Percentiles rank a stretch among this genome's conserved stretches.
Evolutionary conservation across 1,139 yeast species (phyloP).

Genomic region (Nadsonia starkeyi-henricii): DNA sequence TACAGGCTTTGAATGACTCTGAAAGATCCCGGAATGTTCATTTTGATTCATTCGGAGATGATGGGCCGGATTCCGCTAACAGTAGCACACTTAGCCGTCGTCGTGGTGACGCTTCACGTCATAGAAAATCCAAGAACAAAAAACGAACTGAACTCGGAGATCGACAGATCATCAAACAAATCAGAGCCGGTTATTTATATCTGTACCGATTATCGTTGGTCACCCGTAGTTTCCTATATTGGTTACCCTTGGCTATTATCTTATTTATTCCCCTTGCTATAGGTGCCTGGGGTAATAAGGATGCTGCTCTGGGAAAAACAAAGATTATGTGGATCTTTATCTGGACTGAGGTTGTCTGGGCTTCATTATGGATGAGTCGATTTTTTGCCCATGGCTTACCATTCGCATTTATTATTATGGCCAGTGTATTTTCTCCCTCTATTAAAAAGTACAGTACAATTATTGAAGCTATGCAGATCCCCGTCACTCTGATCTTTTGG

Average conservation of each 20-base stretch:
- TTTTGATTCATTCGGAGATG: too few relatives aligned
- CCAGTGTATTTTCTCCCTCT: conserved; percentile 24
- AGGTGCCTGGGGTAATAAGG: conserved; percentile 25
- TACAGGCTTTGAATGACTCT: too few relatives aligned
- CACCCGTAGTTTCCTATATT: conserved; percentile 23
- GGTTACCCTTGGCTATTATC: conserved; percentile 27
- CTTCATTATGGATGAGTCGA: conserved; percentile 24
- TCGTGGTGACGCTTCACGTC: neutral
- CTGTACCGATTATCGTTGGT: conserved; percentile 11
- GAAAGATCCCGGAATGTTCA: too few relatives aligned
- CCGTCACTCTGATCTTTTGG: conserved; percentile 24
- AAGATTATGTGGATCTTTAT: conserved; percentile 28
- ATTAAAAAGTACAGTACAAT: conserved; percentile 24
- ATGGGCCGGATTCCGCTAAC: neutral
- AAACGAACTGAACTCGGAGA: conserved; percentile 1
- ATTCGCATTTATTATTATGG: conserved; percentile 15
- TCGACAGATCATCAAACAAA: conserved; percentile 4
- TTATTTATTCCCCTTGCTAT: conserved; percentile 27
- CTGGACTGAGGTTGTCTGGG: conserved; percentile 32
- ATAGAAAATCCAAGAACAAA: neutral
- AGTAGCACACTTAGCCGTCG: neutral
- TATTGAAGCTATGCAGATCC: conserved; percentile 24
- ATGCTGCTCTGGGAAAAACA: conserved; percentile 22
- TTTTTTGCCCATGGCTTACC: conserved; percentile 25
- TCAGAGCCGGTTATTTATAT: conserved; percentile 1